Evolutionary conservation across 345 rosid species (phyloP).

Genomic region (Gossypium australe): DNA sequence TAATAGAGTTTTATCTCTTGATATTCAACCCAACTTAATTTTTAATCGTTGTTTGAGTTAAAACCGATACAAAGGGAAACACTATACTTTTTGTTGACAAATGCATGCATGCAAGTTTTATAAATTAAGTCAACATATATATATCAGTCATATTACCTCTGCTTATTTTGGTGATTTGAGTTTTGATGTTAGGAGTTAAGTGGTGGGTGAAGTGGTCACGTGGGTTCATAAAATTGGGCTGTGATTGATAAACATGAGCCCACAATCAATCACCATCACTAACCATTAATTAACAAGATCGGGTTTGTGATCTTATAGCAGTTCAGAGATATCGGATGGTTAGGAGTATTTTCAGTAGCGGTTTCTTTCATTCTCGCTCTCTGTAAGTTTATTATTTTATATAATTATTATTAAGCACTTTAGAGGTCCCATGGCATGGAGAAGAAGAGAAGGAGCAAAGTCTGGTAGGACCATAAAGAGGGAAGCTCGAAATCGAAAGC

Average conservation of each 20-base stretch:
- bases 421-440: background rate
- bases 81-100: too few species aligned
- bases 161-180: background rate
- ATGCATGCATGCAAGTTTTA: background rate
- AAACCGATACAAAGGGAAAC: too few species aligned
- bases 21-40: too few species aligned
- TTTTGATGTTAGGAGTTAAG: too few species aligned
- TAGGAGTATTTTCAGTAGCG: background rate
- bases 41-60: too few species aligned
- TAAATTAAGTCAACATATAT: too few species aligned
- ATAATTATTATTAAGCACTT: background rate
- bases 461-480: background rate
- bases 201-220: background rate
- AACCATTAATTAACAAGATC: background rate
- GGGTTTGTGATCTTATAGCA: background rate
- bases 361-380: background rate
- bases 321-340: slow-evolving; percentile 1
- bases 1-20: too few species aligned
- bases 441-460: background rate
- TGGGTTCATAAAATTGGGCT: background rate
- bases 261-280: background rate
- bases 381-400: background rate
- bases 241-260: background rate
- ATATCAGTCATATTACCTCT: too few species aligned
- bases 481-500: background rate